These are phyloP conservation scores for Colletotrichum sp. DNA, from an alignment of 2,329 filamentous ascomycete genomes.

Conservation along the genomic window DNA sequence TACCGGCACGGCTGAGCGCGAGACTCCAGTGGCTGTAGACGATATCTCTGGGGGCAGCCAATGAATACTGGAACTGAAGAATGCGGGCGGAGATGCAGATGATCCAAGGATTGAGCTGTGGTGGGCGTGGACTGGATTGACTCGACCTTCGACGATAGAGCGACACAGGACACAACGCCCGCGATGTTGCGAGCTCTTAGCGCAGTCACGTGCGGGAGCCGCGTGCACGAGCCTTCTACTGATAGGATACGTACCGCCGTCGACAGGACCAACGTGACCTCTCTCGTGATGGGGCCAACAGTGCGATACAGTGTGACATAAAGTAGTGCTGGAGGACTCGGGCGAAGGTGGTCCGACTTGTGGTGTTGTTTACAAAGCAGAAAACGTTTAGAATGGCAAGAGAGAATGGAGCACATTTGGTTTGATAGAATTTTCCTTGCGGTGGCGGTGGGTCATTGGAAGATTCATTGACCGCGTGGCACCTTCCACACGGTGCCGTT, in stretches of 20 bases:
- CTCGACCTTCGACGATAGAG: constrained; percentile 17
- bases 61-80: constrained; percentile 44
- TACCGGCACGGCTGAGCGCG: constrained; percentile 40
- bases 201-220: constrained; percentile 15
- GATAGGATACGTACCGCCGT: no score
- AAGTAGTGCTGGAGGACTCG: background rate
- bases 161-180: constrained; percentile 17
- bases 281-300: background rate
- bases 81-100: constrained; percentile 38
- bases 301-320: background rate
- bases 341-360: background rate
- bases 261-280: background rate
- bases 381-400: background rate
- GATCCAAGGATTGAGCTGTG: constrained; percentile 22
- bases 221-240: background rate
- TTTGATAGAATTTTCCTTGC: background rate
- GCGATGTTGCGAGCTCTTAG: constrained; percentile 22
- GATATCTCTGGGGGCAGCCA: constrained; percentile 39
- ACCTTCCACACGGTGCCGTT: background rate
- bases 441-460: background rate
- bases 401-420: background rate
- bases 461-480: background rate
- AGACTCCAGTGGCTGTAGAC: constrained; percentile 20
- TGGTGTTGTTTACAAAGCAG: background rate
- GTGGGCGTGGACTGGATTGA: constrained; percentile 13